Conservation (phyloP, 2,329 filamentous ascomycete species). For the Pestalotiopsis sp. region DNA sequence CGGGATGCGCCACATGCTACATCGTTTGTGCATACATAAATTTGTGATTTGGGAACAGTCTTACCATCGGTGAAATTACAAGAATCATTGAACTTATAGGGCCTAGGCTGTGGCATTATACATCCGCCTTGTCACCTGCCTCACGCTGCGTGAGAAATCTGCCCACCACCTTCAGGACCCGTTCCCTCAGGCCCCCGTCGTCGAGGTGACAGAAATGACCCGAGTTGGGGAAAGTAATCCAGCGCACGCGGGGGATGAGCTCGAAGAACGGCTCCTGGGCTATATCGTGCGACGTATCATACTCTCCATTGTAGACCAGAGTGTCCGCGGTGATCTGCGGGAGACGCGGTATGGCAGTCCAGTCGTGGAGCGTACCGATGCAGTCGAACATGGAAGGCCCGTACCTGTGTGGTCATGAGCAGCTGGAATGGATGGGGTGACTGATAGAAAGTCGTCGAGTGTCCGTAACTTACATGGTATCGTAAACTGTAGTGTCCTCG, state of each 20-base stretch:
- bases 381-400: constrained; percentile 21
- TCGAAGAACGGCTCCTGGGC: constrained; percentile 27
- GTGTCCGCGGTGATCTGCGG: constrained; percentile 16
- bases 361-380: constrained; percentile 19
- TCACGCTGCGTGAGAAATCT: neutral
- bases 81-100: neutral
- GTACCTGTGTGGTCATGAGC: constrained; percentile 15
- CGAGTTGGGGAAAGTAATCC: constrained; percentile 22
- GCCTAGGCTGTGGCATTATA: neutral
- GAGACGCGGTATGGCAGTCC: constrained; percentile 23
- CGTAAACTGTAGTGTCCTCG: neutral
- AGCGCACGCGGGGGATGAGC: constrained; percentile 25
- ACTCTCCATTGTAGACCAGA: constrained; percentile 28
- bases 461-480: neutral
- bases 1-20: neutral
- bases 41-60: too few species aligned
- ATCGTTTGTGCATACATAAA: neutral
- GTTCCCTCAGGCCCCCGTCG: neutral
- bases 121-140: neutral
- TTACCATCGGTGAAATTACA: neutral
- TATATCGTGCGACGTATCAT: constrained; percentile 28
- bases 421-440: neutral
- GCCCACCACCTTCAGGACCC: neutral
- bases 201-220: constrained; percentile 23
- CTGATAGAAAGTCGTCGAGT: neutral